Base-by-base conservation (phyloP, 768 basidiomycete genomes). In the Pisolithus tinctorius region DNA sequence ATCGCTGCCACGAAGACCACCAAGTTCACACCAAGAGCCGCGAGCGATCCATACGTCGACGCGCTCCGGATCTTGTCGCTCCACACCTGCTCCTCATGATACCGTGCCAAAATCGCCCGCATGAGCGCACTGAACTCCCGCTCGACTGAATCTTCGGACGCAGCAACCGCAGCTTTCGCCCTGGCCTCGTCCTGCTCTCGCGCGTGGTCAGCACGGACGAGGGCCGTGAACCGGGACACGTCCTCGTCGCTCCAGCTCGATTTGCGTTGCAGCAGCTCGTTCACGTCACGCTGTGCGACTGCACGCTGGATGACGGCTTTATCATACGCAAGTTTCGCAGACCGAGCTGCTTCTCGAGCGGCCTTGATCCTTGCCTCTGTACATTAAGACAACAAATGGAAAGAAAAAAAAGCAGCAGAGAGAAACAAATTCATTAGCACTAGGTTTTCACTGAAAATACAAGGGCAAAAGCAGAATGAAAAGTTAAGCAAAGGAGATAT, bases 31-130 rank as follows among this genome's bases (percentile, higher is more conserved):
- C 82, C 85, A 23, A 97, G 77, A 49, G 83, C 94, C 5, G 83
- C 84, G 52, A 97, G 72, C 38, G 86, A 87, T 3, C 93, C 94
- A 65, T 97, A 97, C 4, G 96, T 97, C 55, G 90, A 93, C 26
- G 88, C 86, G 59, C 89, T 92, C 34, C 96, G 83, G 53, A 99
- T 96, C 71, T 99, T 99, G 74, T 99, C 95, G 48, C 90, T 93
- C 96, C 96, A 99, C 2, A 97, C 83, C 66, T 99, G 96, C 65
- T 99, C 96, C 70, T 97, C 95, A 71, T 98, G 95, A 67, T 98
- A 98, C 37, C 95, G 79, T 45, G 81, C 83, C 52, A 99, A 78
- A 61, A 98, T 98, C 9, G 80, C 75, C 50, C 83, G 83, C 86
- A 95, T 89, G 57, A 97, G 77, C 63, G 83, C 86, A 61, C 77